Conservation (phyloP, 164 flowering plant genomes). For the Vitis labrusca region DNA sequence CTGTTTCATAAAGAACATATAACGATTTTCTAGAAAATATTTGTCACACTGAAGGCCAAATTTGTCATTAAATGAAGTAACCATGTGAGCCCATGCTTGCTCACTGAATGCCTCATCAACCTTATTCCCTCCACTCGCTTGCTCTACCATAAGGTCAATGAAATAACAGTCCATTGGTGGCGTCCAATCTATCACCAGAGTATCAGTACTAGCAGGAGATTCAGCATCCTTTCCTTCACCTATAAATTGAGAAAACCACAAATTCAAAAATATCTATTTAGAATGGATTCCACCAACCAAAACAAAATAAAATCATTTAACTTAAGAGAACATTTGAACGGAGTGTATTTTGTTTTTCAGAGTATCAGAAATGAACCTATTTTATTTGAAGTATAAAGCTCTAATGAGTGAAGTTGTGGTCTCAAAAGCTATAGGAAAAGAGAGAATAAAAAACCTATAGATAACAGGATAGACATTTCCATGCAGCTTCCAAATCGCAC, state of each 20-base stretch:
- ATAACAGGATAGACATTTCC: no score
- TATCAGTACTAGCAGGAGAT: background rate
- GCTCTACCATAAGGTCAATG: slow-evolving; percentile 41
- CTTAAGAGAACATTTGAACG: no score
- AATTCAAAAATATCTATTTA: background rate
- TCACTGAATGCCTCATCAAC: slow-evolving; percentile 22
- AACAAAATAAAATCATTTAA: background rate
- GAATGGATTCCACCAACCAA: no score
- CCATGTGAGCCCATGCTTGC: slow-evolving; percentile 38
- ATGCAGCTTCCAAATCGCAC: no score
- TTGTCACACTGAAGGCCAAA: slow-evolving; percentile 33
- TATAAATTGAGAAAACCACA: slow-evolving; percentile 11
- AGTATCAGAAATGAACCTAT: no score
- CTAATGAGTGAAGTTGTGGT: no score
- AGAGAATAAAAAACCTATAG: no score
- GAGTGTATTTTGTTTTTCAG: no score
- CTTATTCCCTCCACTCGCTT: slow-evolving; percentile 29
- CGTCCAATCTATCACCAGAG: slow-evolving; percentile 23
- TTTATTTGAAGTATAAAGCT: no score
- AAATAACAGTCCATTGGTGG: slow-evolving; percentile 33
- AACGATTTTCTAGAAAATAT: slow-evolving; percentile 30
- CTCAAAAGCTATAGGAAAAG: no score
- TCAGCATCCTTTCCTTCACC: slow-evolving; percentile 25
- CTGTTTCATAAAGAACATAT: slow-evolving; percentile 34
- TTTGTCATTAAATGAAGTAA: slow-evolving; percentile 30